Evolutionary conservation across 148 eudicot genomes (phyloP).

Genomic region (Rheum nobile): DNA sequence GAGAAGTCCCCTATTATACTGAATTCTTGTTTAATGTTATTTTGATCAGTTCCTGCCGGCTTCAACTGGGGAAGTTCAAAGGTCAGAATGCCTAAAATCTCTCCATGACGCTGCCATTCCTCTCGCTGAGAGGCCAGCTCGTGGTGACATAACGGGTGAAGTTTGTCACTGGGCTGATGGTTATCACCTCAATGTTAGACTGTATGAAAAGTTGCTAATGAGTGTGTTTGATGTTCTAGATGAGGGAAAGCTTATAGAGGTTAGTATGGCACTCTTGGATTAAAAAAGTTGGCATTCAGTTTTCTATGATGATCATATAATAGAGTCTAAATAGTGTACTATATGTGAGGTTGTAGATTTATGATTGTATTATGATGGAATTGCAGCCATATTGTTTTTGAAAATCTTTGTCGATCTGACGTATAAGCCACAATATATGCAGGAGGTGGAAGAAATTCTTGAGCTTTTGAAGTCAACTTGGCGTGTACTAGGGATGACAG

Average conservation of each 20-base stretch:
- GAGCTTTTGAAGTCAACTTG: conserved; percentile 98
- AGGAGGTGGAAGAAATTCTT: conserved; percentile 95
- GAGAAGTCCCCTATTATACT: background rate
- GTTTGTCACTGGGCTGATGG: conserved; percentile 99
- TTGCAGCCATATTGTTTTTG: background rate
- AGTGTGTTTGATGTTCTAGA: conserved; percentile 95
- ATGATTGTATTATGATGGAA: background rate
- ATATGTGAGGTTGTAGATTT: background rate
- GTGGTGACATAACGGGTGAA: conserved; percentile 99
- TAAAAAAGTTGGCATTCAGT: background rate
- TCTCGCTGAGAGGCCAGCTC: conserved; percentile 97
- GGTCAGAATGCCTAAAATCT: conserved; percentile 88
- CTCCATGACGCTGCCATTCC: conserved; percentile 74
- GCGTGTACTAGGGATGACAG: conserved; percentile 90
- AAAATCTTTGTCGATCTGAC: background rate
- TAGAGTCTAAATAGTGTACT: background rate
- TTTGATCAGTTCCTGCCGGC: conserved; percentile 67
- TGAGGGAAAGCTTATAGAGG: conserved; percentile 99
- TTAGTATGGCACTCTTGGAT: conserved; percentile 18
- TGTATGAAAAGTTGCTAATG: conserved; percentile 88
- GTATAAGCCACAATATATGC: conserved; percentile 9
- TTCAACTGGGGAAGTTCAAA: conserved; percentile 71
- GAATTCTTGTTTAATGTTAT: background rate
- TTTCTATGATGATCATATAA: background rate
- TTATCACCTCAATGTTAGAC: conserved; percentile 87